A percentile compares a stretch with the other conserved stretches of the same genome.
phyloP scores from a whole-genome alignment of 1,139 yeast genomes.

The Suhomyces coccinellae region DNA sequence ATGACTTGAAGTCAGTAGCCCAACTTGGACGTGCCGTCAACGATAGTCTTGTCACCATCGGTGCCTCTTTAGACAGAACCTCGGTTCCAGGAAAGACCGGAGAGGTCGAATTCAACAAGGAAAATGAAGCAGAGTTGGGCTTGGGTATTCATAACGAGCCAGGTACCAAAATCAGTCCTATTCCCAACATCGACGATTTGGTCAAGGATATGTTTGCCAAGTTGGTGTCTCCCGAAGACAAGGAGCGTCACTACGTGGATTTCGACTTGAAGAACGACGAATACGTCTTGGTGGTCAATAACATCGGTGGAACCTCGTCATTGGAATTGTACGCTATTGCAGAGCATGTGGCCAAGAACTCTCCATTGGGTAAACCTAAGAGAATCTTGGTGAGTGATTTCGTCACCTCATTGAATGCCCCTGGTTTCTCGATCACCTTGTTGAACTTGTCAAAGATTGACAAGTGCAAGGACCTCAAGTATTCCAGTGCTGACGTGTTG shows the following conservation, averaged over 20 bases:
- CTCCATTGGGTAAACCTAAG: conserved; percentile 57
- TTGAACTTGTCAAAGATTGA: conserved; percentile 56
- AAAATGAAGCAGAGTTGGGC: conserved; percentile 79
- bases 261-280: conserved; percentile 60
- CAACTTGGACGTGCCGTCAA: conserved; percentile 62
- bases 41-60: conserved; percentile 75
- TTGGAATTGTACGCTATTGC: conserved; percentile 72
- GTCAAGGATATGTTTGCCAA: conserved; percentile 54
- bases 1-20: conserved; percentile 49
- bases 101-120: conserved; percentile 40
- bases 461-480: conserved; percentile 36
- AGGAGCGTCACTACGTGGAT: conserved; percentile 70
- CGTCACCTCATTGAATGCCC: conserved; percentile 84
- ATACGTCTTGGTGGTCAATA: conserved; percentile 68
- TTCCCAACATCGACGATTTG: conserved; percentile 64
- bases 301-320: conserved; percentile 82
- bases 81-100: conserved; percentile 78
- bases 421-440: conserved; percentile 84
- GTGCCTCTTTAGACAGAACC: conserved; percentile 87
- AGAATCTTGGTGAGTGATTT: conserved; percentile 72
- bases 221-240: conserved; percentile 53
- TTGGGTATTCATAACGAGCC: conserved; percentile 97
- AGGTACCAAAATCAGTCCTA: conserved; percentile 72
- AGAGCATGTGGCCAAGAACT: conserved; percentile 43
- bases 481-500: conserved; percentile 32